Conservation (phyloP, 2,329 filamentous ascomycete species). For the Madurella mycetomatis region DNA sequence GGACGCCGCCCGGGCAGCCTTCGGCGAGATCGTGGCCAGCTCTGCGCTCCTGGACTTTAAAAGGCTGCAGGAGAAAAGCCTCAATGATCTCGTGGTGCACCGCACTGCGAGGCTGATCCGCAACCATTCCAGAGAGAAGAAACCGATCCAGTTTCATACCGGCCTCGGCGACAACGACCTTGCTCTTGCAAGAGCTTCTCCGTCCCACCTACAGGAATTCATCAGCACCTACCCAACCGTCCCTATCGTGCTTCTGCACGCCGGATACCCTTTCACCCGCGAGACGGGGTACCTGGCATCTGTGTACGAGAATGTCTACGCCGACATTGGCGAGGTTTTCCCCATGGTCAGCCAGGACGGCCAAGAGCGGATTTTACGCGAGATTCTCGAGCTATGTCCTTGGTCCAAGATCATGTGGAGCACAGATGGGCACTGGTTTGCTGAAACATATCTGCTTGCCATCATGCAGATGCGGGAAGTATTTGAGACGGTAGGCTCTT, state of each 20-base stretch:
- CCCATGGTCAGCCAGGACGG: conserved; percentile 72
- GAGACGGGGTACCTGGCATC: conserved; percentile 75
- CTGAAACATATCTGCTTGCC: conserved; percentile 72
- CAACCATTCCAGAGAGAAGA: conserved; percentile 44
- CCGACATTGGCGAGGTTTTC: conserved; percentile 80
- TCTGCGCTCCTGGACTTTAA: conserved; percentile 37
- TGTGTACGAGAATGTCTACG: conserved; percentile 73
- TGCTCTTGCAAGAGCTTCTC: conserved; percentile 63
- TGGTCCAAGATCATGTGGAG: conserved; percentile 74
- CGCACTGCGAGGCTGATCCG: conserved; percentile 56
- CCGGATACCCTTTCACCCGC: conserved; percentile 74
- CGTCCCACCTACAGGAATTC: conserved; percentile 68
- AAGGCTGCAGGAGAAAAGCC: conserved; percentile 55
- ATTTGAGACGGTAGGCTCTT: conserved; percentile 54
- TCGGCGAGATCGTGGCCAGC: conserved; percentile 33
- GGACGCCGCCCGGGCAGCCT: conserved; percentile 37
- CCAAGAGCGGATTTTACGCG: conserved; percentile 64
- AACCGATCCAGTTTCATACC: conserved; percentile 80
- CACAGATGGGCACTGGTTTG: conserved; percentile 74
- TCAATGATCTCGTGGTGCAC: conserved; percentile 69
- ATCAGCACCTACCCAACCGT: conserved; percentile 65
- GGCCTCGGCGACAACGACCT: conserved; percentile 80
- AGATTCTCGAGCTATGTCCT: conserved; percentile 72
- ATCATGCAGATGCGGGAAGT: conserved; percentile 68
- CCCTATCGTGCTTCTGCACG: conserved; percentile 73